Base-by-base conservation (phyloP, 305 asterid species). In the Nicotiana rustica region DNA sequence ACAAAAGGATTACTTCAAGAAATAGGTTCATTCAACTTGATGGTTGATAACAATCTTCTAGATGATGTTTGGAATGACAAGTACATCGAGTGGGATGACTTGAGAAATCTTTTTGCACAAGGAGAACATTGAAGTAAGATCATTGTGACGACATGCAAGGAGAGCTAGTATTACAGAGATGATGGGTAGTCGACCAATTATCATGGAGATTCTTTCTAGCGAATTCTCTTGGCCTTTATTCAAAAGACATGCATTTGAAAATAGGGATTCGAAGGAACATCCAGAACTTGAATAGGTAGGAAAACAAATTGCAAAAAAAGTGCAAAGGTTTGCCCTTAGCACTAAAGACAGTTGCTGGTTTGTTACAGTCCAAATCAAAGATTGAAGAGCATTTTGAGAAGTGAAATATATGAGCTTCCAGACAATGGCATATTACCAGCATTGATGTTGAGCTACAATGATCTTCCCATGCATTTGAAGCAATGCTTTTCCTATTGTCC, bases 261-360 rank as follows among this genome's bases (percentile, higher is more conserved):
- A 6, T 1, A 62, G 31, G 17, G 77, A 41, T 36, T 2, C n/a
- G 2, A 1, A 21, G 38, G 81, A 15, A 2, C 68, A 82, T 7
- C 84, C 67, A 44, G 77, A 38, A 66, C 79, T 82, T 6, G 60
- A 44, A n/a, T 65, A 38, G 1, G 65, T 85, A 0, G 90, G 92
- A 0, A 82, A 81, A 56, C 75, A 21, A 29, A 85, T 89, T 19
- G 86, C 85, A 62, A 18, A 35, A 10, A 8, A 87, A 85, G 62
- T 89, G 90, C 75, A 70, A 80, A 0, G 90, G 90, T 6, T 75
- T 86, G 35, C 86, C 88, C 31, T 61, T 89, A 60, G 89, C 86
- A 5, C 56, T 84, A 38, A 84, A 86, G 81, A 69, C 85, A 17
- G 62, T 89, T 3, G 90, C 90, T 61, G 78, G 89, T 18, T 47